Base-by-base conservation (phyloP, 1,139 yeast species). In the Casaregolazyma lundiana region DNA sequence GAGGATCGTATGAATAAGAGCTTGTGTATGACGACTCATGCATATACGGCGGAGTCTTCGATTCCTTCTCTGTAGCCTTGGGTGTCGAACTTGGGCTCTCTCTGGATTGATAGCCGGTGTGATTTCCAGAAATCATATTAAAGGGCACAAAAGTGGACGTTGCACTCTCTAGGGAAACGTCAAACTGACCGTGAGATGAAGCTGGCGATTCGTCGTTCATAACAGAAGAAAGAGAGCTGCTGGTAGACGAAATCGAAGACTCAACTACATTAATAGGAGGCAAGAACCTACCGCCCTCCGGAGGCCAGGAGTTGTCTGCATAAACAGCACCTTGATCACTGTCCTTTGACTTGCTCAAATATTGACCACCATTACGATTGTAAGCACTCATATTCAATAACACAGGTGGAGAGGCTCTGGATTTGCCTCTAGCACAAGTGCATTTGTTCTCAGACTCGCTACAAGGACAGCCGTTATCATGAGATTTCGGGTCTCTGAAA, bases 371-470 rank as follows among this genome's bases (percentile, higher is more conserved):
- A 26, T 26, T 11, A 3, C 11, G 32, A n/a, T 26, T 26, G 6
- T 26, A 13, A 26, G 32, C 11, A 9, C 24, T 17, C 7, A 40
- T 36, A 13, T 40, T 40, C 1, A 40, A n/a, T 13, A 40, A 8
- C 5, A 30, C 36, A 2, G 43, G 43, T 29, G 32, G 32, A 19
- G 35, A 24, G 7, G 41, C 36, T 13, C 34, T 44, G 19, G 43
- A 24, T 50, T 66, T 58, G 56, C 68, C 72, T 43, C 67, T 61
- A 43, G 76, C 72, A 60, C 90, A 84, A 3, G 83, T 75, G 59
- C 90, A 84, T 48, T 73, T 73, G 72, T 71, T 59, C 19, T 54
- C 51, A 43, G 75, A 76, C 57, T 82, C 75, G 29, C 75, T 71
- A 63, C 89, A 82, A 26, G 73, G 74, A 36, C 80, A 73, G 38